Evolutionary conservation across 2,329 filamentous ascomycete species (phyloP).

Genomic region (Trichoderma atroviride): DNA sequence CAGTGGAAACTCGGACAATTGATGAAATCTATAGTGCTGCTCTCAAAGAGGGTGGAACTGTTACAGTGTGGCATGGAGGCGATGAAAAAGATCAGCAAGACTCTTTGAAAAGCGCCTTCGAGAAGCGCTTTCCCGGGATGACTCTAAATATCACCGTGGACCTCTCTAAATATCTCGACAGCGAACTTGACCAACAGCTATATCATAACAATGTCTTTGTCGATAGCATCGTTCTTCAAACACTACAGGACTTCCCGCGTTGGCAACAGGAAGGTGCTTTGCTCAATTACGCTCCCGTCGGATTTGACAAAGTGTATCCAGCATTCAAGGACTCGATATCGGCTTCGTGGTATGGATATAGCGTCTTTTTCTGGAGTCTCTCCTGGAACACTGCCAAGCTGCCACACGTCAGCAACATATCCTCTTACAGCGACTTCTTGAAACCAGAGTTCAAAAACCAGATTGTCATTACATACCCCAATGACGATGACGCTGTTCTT

Average conservation of each 20-base stretch:
- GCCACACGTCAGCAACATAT: conserved; percentile 35
- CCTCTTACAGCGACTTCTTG: conserved; percentile 48
- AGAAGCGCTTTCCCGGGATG: conserved; percentile 51
- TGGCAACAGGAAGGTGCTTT: conserved; percentile 53
- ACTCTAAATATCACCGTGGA: conserved; percentile 58
- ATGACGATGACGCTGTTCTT: conserved; percentile 60
- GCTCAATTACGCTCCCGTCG: conserved; percentile 52
- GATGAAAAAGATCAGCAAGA: conserved; percentile 48
- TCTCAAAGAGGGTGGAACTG: conserved; percentile 48
- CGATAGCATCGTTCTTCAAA: conserved; percentile 54
- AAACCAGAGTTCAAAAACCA: conserved; percentile 56
- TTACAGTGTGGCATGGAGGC: conserved; percentile 54
- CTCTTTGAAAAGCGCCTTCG: conserved; percentile 47
- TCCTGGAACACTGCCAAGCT: conserved; percentile 43
- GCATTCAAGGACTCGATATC: conserved; percentile 47
- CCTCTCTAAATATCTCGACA: conserved; percentile 58
- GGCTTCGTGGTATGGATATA: conserved; percentile 46
- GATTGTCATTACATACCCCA: conserved; percentile 58
- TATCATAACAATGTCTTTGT: conserved; percentile 43
- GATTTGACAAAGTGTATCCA: conserved; percentile 48
- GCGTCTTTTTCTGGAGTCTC: conserved; percentile 44
- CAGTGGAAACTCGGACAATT: conserved; percentile 49
- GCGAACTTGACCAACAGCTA: conserved; percentile 49
- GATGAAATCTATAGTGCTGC: conserved; percentile 55
- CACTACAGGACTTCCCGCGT: conserved; percentile 53